Conservation (phyloP, 1,284 basidiomycete species). For the Vanrija sp. region DNA sequence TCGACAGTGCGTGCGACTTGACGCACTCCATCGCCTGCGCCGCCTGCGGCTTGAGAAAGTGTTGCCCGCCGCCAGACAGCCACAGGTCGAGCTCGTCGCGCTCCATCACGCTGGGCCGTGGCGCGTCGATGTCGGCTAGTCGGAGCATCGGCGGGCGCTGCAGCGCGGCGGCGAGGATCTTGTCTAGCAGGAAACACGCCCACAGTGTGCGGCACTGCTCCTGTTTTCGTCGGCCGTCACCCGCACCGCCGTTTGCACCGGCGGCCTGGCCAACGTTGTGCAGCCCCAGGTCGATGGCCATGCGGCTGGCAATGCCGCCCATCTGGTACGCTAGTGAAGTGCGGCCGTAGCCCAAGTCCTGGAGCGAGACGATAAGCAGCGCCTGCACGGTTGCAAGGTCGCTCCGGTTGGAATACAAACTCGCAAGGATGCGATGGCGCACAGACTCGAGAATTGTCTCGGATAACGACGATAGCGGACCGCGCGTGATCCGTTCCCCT, state of each 20-base stretch:
- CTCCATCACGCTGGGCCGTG: neutral
- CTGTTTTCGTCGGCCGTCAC: neutral
- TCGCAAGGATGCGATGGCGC: neutral
- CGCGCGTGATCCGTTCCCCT: neutral
- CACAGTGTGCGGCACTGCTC: neutral
- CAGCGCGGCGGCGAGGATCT: neutral
- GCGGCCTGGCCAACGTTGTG: neutral
- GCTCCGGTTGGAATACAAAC: neutral
- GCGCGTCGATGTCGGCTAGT: neutral
- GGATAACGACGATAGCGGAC: neutral
- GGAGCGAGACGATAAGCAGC: neutral
- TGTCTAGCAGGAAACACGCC: neutral
- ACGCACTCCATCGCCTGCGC: neutral
- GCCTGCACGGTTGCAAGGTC: neutral
- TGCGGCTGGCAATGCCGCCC: neutral
- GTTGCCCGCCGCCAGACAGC: neutral
- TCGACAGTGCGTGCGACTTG: neutral
- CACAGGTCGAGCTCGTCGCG: neutral
- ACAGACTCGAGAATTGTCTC: neutral
- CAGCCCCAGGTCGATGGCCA: neutral
- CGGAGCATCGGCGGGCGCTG: neutral
- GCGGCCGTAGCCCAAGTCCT: neutral
- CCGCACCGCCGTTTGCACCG: neutral
- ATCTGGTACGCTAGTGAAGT: neutral
- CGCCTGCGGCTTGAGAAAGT: neutral